phyloP scores from a whole-genome alignment of 2,329 filamentous ascomycete species.

The Elsinoe arachidis region DNA sequence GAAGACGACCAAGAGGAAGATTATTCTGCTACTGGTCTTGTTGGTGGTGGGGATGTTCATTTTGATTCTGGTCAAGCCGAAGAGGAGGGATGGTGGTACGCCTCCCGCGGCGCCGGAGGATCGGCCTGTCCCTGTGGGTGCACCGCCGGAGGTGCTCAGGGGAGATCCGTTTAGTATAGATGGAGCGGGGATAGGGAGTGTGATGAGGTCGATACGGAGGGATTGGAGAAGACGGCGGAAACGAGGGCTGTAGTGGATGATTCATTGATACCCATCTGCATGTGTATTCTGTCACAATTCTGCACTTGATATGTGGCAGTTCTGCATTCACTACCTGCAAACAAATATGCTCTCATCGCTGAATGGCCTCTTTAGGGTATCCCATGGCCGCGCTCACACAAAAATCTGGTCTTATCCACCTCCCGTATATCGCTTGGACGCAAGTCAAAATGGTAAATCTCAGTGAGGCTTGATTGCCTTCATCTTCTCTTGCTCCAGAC shows the following conservation, averaged over 20 bases:
- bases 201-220: not conserved
- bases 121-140: not conserved
- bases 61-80: slow-evolving; percentile 71
- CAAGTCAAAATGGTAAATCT: slow-evolving; percentile 1
- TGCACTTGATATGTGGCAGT: not conserved
- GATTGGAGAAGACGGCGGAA: slow-evolving; percentile 6
- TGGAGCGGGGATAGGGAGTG: not conserved
- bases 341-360: not conserved
- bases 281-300: not conserved
- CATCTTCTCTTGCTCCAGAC: slow-evolving; percentile 45
- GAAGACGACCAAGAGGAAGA: slow-evolving; percentile 80
- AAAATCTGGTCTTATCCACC: not conserved
- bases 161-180: slow-evolving; percentile 8
- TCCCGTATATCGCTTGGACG: slow-evolving; percentile 7
- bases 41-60: slow-evolving; percentile 83
- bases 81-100: slow-evolving; percentile 26
- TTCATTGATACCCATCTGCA: not conserved
- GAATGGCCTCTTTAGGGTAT: not conserved
- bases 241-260: not conserved
- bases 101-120: not conserved
- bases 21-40: slow-evolving; percentile 79
- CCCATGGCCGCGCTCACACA: not conserved
- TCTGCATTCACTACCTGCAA: not conserved
- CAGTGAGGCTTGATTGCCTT: not conserved
- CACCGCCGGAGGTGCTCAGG: not conserved